A percentile compares a stretch with the other conserved stretches of the same genome.
Conservation (phyloP, 2,329 filamentous ascomycete genomes). For the Colletotrichum somersetense region DNA sequence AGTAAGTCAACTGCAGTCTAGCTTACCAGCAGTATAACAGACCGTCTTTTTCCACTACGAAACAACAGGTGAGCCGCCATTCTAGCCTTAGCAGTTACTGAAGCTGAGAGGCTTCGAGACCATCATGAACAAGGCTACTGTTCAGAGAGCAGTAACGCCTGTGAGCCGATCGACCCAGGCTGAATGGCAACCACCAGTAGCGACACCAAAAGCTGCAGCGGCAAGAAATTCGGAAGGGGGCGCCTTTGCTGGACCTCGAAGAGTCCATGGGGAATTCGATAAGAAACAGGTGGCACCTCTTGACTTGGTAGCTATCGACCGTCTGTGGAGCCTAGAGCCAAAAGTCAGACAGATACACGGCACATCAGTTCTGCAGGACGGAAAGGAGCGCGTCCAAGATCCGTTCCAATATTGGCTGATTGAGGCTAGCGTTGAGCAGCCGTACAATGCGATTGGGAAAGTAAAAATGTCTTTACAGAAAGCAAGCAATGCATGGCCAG, state of each 20-base stretch:
- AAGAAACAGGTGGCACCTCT: neutral
- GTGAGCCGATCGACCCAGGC: neutral
- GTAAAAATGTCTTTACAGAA: neutral
- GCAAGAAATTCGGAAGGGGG: neutral
- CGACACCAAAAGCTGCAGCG: neutral
- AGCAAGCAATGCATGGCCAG: neutral
- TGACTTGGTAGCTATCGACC: neutral
- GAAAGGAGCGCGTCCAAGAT: neutral
- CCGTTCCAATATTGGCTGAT: neutral
- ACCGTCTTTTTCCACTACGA: neutral
- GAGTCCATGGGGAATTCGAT: neutral
- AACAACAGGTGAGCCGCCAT: neutral
- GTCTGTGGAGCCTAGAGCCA: neutral
- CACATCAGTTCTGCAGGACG: neutral
- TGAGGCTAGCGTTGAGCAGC: neutral
- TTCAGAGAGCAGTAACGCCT: neutral
- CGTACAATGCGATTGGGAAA: neutral
- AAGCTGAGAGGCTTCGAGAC: neutral
- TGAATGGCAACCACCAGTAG: neutral
- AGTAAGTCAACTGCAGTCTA: neutral
- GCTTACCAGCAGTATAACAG: neutral
- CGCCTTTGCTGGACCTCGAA: neutral
- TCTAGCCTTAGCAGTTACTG: accelerated
- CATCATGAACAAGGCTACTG: neutral
- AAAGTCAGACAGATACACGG: neutral